These are phyloP conservation scores for Akanthomyces uredinophilus DNA, from an alignment of 2,329 filamentous ascomycete genomes.

Conservation along the genomic window DNA sequence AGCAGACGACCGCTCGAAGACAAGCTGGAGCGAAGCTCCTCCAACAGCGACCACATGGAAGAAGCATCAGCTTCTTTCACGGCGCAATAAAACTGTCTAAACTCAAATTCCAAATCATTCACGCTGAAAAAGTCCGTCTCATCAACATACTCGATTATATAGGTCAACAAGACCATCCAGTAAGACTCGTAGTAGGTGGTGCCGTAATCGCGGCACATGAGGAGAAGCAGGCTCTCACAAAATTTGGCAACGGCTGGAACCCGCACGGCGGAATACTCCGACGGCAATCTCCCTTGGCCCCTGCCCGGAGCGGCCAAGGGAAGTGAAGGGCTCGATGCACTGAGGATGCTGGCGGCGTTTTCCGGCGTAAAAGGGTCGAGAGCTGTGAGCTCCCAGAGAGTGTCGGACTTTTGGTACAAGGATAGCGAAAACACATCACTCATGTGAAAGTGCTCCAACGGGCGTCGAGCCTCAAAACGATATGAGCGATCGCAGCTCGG, in stretches of 20 bases:
- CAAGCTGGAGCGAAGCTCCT: background rate
- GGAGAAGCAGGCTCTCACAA: background rate
- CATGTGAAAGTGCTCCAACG: background rate
- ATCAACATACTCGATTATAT: slow-evolving; percentile 1
- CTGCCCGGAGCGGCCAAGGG: background rate
- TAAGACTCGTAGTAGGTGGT: slow-evolving; percentile 1
- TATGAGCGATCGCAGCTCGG: background rate
- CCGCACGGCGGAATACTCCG: background rate
- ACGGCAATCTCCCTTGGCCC: background rate
- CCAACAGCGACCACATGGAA: background rate
- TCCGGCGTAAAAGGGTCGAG: background rate
- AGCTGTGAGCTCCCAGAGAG: background rate
- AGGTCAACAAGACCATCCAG: background rate
- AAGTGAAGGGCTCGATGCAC: background rate
- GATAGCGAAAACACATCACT: slow-evolving; percentile 2
- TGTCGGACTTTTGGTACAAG: slow-evolving; percentile 6
- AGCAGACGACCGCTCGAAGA: background rate
- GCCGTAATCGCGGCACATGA: background rate
- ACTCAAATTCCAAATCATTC: background rate
- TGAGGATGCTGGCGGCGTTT: background rate
- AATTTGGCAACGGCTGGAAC: background rate
- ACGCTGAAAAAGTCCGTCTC: background rate
- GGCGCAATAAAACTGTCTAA: slow-evolving; percentile 1
- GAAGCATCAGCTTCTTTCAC: background rate
- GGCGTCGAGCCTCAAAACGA: background rate